Conservation (phyloP, 2,329 filamentous ascomycete species). For the Hymenotorrendiella dingleyae region DNA sequence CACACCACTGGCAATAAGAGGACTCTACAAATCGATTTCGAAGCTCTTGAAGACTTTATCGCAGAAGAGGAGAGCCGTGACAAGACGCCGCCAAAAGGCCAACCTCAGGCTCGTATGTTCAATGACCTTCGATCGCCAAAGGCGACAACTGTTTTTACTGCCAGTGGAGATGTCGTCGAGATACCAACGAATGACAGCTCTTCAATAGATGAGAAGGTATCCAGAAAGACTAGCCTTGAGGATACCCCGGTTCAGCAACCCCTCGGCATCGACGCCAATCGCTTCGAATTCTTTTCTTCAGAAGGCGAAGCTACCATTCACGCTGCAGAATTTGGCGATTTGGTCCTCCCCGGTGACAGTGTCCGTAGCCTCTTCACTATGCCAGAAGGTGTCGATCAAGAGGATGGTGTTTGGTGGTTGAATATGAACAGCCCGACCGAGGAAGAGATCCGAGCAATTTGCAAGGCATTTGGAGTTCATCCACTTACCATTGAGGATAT, state of each 20-base stretch:
- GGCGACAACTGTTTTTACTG: slow-evolving; percentile 32
- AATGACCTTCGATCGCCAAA: slow-evolving; percentile 27
- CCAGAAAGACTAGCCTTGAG: slow-evolving; percentile 23
- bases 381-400: slow-evolving; percentile 55
- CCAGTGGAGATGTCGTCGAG: slow-evolving; percentile 53
- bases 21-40: slow-evolving; percentile 82
- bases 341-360: slow-evolving; percentile 83
- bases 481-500: slow-evolving; percentile 96
- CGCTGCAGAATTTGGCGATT: slow-evolving; percentile 78
- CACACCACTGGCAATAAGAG: slow-evolving; percentile 63
- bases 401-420: slow-evolving; percentile 93
- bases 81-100: slow-evolving; percentile 28
- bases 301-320: slow-evolving; percentile 91
- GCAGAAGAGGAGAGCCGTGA: slow-evolving; percentile 52
- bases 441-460: slow-evolving; percentile 81
- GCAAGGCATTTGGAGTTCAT: slow-evolving; percentile 92
- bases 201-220: slow-evolving; percentile 43
- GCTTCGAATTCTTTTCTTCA: slow-evolving; percentile 96
- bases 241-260: slow-evolving; percentile 24
- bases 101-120: slow-evolving; percentile 28
- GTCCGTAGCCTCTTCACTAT: slow-evolving; percentile 79
- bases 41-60: slow-evolving; percentile 90
- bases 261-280: slow-evolving; percentile 55
- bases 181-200: slow-evolving; percentile 41
- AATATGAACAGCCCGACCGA: slow-evolving; percentile 88